These are phyloP conservation scores for Phaeosphaeriaceae sp. DNA, from an alignment of 2,329 filamentous ascomycete genomes.

Conservation along the genomic window DNA sequence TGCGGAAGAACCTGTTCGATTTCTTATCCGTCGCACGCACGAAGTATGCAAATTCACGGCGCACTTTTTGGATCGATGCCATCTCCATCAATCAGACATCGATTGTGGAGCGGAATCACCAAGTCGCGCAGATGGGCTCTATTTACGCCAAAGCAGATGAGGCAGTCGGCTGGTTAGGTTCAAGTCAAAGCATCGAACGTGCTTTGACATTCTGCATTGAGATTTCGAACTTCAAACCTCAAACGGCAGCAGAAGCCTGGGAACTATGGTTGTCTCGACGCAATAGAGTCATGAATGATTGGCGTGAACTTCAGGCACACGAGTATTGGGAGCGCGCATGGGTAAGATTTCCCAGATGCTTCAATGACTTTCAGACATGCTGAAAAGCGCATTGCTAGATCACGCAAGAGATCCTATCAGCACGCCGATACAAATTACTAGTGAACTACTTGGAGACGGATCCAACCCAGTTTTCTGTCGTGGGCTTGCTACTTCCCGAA, in stretches of 20 bases:
- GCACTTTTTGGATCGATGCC: neutral
- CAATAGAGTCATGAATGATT: neutral
- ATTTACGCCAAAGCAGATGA: neutral
- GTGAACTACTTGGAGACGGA: neutral
- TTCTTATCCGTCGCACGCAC: neutral
- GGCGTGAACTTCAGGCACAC: neutral
- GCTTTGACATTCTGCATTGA: neutral
- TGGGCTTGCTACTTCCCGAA: neutral
- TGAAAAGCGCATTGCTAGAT: too few species aligned
- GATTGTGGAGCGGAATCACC: neutral
- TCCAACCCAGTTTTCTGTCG: neutral
- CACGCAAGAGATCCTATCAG: neutral
- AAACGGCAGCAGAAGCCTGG: neutral
- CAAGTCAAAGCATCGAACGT: neutral
- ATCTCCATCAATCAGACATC: constrained; percentile 1
- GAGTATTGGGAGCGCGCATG: neutral
- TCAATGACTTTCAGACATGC: too few species aligned
- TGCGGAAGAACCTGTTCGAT: neutral
- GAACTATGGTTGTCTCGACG: neutral
- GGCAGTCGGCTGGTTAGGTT: neutral
- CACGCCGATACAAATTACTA: neutral
- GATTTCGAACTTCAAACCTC: neutral
- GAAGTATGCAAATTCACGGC: neutral
- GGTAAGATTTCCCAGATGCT: too few species aligned
- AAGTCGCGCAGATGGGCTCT: neutral